Evolutionary conservation across 768 basidiomycete genomes (phyloP).

Genomic region (Termitomyces sp.): DNA sequence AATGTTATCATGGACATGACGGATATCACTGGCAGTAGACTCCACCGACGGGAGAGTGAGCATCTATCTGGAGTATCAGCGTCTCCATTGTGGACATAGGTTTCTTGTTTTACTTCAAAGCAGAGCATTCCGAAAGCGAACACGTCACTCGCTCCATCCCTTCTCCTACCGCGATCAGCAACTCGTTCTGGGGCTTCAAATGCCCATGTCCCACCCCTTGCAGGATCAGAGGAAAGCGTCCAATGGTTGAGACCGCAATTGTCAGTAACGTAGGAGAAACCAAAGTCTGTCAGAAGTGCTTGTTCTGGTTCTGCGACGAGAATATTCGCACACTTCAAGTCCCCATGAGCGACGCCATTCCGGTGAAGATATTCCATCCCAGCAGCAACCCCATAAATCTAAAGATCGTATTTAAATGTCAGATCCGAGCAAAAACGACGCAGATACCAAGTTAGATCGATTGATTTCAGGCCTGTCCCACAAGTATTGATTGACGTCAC

Average conservation of each 20-base stretch:
- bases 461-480: slow-evolving; percentile 9
- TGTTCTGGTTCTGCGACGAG: slow-evolving; percentile 32
- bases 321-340: slow-evolving; percentile 44
- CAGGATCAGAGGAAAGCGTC: slow-evolving; percentile 9
- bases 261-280: slow-evolving; percentile 11
- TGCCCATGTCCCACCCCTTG: slow-evolving; percentile 18
- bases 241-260: slow-evolving; percentile 11
- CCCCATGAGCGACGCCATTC: slow-evolving; percentile 36
- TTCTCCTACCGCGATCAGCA: slow-evolving; percentile 3
- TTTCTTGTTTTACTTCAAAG: slow-evolving; percentile 1
- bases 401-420: slow-evolving; percentile 1
- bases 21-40: accelerated
- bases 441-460: slow-evolving; percentile 9
- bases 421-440: slow-evolving; percentile 7
- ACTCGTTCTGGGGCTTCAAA: slow-evolving; percentile 27
- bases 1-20: background rate
- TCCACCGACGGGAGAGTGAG: background rate
- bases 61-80: background rate
- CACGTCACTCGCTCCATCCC: slow-evolving; percentile 4
- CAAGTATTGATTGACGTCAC: slow-evolving; percentile 24
- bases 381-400: slow-evolving; percentile 26
- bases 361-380: slow-evolving; percentile 30
- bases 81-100: background rate
- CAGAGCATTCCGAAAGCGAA: slow-evolving; percentile 11
- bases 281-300: slow-evolving; percentile 36